These are phyloP conservation scores for Podospora pseudocomata DNA, from an alignment of 495 filamentous ascomycete species.

Conservation along the genomic window DNA sequence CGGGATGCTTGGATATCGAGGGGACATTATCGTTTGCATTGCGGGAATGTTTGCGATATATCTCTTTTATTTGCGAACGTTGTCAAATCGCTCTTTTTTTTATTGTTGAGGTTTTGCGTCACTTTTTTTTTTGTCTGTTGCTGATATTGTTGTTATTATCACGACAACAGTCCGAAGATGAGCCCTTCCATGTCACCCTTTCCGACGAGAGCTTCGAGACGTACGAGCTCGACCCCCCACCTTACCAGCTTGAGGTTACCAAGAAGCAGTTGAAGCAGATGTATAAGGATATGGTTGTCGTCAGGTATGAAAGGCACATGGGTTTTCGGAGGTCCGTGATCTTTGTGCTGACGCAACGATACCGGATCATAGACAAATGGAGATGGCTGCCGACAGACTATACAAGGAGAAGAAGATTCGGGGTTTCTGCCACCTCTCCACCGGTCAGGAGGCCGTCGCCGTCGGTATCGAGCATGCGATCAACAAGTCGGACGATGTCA, in stretches of 20 bases:
- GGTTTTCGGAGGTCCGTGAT: not conserved
- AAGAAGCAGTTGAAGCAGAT: conserved; percentile 98
- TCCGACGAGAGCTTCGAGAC: conserved; percentile 99
- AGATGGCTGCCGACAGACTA: conserved; percentile 95
- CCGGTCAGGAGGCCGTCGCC: conserved; percentile 95
- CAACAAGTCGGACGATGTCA: conserved; percentile 83
- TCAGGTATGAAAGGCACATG: conserved; percentile 58
- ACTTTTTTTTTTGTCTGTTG: not conserved
- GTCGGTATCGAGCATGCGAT: conserved; percentile 96
- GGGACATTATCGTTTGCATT: not conserved
- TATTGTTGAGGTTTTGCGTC: conserved; percentile 1
- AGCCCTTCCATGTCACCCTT: conserved; percentile 87
- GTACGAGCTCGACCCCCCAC: conserved; percentile 94
- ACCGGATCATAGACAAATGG: conserved; percentile 74
- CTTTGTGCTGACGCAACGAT: not conserved
- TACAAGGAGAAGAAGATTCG: conserved; percentile 99
- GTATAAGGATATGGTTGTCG: conserved; percentile 95
- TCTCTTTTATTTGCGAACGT: conserved; percentile 3
- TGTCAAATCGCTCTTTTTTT: conserved; percentile 2
- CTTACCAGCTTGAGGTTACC: conserved; percentile 85
- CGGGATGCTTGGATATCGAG: conserved; percentile 1
- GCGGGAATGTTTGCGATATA: not conserved
- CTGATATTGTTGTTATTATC: conserved; percentile 6
- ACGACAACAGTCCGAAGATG: conserved; percentile 74
- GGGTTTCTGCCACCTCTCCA: conserved; percentile 98